Conservation (phyloP, 345 rosid species). For the Raphanus raphanistrum region DNA sequence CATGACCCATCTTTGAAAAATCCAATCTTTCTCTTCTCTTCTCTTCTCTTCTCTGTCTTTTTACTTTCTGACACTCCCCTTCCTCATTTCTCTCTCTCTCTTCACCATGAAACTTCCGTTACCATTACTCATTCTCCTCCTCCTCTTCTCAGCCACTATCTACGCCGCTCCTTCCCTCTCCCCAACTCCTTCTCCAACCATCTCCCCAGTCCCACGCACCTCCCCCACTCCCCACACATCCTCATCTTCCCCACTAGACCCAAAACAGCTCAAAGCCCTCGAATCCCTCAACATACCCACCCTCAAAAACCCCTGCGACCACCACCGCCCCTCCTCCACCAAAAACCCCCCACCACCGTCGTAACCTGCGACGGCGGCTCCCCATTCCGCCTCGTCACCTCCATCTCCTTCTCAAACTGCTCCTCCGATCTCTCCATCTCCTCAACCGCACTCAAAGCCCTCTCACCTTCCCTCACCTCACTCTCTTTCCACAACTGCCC, state of each 20-base stretch:
- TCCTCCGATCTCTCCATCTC: constrained; percentile 64
- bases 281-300: constrained; percentile 73
- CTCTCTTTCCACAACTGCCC: constrained; percentile 78
- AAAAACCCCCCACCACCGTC: constrained; percentile 47
- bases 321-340: constrained; percentile 45
- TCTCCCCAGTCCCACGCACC: constrained; percentile 14
- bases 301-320: constrained; percentile 59
- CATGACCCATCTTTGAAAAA: constrained; percentile 39
- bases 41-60: neutral
- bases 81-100: constrained; percentile 26
- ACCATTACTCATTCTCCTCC: constrained; percentile 29
- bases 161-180: constrained; percentile 42
- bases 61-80: constrained; percentile 30
- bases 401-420: constrained; percentile 80
- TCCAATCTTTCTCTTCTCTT: constrained; percentile 23
- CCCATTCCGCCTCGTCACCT: constrained; percentile 74
- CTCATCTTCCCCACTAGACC: constrained; percentile 61
- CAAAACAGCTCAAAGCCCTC: constrained; percentile 73
- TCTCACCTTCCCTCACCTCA: constrained; percentile 58
- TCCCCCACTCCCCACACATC: constrained; percentile 21
- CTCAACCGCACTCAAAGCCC: constrained; percentile 67
- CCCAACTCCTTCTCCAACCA: constrained; percentile 34
- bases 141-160: constrained; percentile 32
- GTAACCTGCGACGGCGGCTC: constrained; percentile 53
- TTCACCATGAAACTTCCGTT: constrained; percentile 48